A percentile compares a stretch with the other conserved stretches of the same genome.
These are phyloP conservation scores for Brassica carinata DNA, from an alignment of 345 rosid species.

Conservation along the genomic window DNA sequence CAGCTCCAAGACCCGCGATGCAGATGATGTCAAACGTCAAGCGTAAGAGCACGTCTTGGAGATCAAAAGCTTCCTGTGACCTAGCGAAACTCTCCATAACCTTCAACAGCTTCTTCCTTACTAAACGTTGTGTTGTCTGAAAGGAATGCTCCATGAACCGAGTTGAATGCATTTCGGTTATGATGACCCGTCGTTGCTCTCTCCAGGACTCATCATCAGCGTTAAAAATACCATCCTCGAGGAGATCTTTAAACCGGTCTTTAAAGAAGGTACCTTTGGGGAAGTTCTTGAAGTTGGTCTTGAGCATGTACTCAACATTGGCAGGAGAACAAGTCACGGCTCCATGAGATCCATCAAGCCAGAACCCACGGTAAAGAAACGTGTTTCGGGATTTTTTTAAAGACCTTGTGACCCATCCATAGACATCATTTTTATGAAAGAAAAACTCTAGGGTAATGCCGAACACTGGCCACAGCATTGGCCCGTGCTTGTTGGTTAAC, in stretches of 20 bases:
- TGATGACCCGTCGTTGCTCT: constrained; percentile 59
- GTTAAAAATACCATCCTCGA: constrained; percentile 74
- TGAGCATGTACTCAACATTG: constrained; percentile 67
- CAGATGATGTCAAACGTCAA: constrained; percentile 71
- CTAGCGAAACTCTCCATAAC: constrained; percentile 50
- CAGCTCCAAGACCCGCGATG: constrained; percentile 64
- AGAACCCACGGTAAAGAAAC: constrained; percentile 51
- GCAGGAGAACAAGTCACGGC: constrained; percentile 56
- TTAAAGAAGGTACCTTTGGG: constrained; percentile 63
- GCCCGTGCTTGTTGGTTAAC: constrained; percentile 49
- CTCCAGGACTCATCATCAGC: constrained; percentile 61
- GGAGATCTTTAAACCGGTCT: constrained; percentile 62
- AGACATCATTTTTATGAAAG: constrained; percentile 39
- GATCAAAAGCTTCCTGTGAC: constrained; percentile 42
- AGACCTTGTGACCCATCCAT: constrained; percentile 49
- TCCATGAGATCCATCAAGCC: constrained; percentile 59
- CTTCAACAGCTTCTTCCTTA: constrained; percentile 55
- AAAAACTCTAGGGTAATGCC: constrained; percentile 53
- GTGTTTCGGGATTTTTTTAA: constrained; percentile 55
- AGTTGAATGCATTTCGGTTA: constrained; percentile 53
- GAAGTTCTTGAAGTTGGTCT: constrained; percentile 66
- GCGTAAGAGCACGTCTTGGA: constrained; percentile 64
- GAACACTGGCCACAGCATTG: constrained; percentile 68
- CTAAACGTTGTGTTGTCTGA: constrained; percentile 44
- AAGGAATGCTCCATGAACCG: constrained; percentile 46